Evolutionary conservation across 768 basidiomycete genomes (phyloP).

Genomic region (Naganishia antarctica): DNA sequence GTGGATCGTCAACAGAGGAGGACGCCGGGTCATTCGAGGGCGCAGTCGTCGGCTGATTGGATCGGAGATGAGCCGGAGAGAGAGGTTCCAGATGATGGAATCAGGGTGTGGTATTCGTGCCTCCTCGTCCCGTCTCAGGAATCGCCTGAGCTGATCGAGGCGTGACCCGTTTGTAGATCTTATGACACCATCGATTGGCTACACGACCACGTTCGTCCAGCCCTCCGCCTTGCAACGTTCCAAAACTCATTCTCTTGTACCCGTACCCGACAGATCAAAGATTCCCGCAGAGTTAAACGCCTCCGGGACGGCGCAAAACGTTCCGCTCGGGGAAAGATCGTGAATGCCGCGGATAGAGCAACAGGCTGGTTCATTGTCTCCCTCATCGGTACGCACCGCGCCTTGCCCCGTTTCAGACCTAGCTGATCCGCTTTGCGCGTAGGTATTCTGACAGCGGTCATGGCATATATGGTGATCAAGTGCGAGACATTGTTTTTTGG

Average conservation of each 20-base stretch:
- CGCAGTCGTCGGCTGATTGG: not conserved
- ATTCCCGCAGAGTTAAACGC: conserved; percentile 72
- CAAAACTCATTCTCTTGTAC: conserved; percentile 22
- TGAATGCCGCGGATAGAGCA: conserved; percentile 66
- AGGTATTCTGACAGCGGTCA: conserved; percentile 71
- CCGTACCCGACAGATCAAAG: conserved; percentile 69
- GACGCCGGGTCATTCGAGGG: not conserved
- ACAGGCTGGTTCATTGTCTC: conserved; percentile 87
- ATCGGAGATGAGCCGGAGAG: conserved; percentile 27
- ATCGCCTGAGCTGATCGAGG: not conserved
- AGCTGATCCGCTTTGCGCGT: not conserved
- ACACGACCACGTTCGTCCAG: conserved; percentile 67
- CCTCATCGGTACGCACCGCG: conserved; percentile 56
- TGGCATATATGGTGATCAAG: conserved; percentile 80
- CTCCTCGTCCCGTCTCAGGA: conserved; percentile 24
- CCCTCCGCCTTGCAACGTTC: conserved; percentile 28
- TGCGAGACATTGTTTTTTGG: conserved; percentile 87
- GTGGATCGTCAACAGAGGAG: not conserved
- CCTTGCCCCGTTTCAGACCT: not conserved
- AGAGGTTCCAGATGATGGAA: conserved; percentile 58
- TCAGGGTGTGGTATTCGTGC: conserved; percentile 53
- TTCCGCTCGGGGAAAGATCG: conserved; percentile 64
- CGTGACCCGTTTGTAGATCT: conserved; percentile 43
- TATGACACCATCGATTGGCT: conserved; percentile 93
- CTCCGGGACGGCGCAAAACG: conserved; percentile 56